Conservation (phyloP, 148 eudicot species). For the Rhododendron vialii region DNA sequence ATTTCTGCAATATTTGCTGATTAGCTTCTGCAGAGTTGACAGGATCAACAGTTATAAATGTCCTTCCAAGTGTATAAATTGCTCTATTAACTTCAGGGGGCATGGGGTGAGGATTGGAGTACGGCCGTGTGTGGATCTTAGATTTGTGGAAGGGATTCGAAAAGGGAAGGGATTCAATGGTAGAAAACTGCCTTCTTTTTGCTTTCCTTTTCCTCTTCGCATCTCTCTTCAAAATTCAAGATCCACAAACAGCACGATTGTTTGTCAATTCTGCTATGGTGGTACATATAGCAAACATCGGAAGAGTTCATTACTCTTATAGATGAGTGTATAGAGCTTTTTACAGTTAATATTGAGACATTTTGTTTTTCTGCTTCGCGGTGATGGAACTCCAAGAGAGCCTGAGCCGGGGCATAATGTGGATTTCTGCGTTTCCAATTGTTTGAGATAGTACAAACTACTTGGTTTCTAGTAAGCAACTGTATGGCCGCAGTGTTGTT, state of each 20-base stretch:
- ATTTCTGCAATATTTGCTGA: slow-evolving; percentile 2
- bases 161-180: not conserved
- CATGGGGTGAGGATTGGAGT: not conserved
- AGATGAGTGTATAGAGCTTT: not conserved
- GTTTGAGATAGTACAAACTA: not conserved
- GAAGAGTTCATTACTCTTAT: not conserved
- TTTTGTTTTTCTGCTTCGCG: not conserved
- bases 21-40: not conserved
- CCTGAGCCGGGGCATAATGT: not conserved
- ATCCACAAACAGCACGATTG: not conserved
- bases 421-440: not conserved
- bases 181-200: not conserved
- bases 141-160: not conserved
- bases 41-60: not conserved
- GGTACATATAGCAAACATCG: not conserved
- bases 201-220: not conserved
- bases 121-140: not conserved
- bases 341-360: not conserved
- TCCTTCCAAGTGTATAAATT: not conserved
- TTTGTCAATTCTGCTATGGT: not conserved
- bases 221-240: not conserved
- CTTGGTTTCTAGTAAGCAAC: not conserved
- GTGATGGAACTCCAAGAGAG: not conserved
- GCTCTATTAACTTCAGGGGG: not conserved
- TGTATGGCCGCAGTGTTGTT: not conserved